These are phyloP conservation scores for Ceratocystis diversiconidia DNA, from an alignment of 2,329 filamentous ascomycete species.

Conservation along the genomic window DNA sequence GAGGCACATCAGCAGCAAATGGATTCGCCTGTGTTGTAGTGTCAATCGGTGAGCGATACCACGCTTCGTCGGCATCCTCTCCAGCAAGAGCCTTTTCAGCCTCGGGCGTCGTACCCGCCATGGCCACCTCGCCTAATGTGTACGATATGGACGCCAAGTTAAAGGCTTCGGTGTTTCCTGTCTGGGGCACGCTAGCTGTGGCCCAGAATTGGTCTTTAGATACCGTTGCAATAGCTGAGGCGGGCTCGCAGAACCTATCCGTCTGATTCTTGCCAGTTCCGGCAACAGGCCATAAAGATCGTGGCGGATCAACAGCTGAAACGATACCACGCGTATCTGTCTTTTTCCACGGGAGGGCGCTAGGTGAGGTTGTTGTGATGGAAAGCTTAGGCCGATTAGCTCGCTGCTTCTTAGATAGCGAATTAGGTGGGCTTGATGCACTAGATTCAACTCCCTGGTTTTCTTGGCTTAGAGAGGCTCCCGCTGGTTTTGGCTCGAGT, in stretches of 20 bases:
- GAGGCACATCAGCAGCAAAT: background rate
- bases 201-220: conserved; percentile 16
- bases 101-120: conserved; percentile 10
- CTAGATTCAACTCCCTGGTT: background rate
- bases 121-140: conserved; percentile 15
- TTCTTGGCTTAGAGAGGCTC: background rate
- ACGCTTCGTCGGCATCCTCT: conserved; percentile 11
- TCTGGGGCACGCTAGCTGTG: conserved; percentile 15
- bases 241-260: background rate
- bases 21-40: background rate
- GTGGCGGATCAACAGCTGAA: conserved; percentile 15
- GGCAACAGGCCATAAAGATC: conserved; percentile 9
- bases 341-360: conserved; percentile 14
- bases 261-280: background rate
- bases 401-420: background rate
- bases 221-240: background rate
- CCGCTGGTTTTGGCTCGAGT: background rate
- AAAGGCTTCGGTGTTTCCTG: conserved; percentile 17
- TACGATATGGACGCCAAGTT: conserved; percentile 17
- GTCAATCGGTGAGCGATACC: conserved; percentile 11
- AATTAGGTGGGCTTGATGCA: background rate
- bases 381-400: conserved; percentile 13
- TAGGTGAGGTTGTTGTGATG: conserved; percentile 7
- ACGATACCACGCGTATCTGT: conserved; percentile 3
- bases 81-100: background rate